phyloP scores from a whole-genome alignment of 78 protist genomes.

The Guillardia theta region DNA sequence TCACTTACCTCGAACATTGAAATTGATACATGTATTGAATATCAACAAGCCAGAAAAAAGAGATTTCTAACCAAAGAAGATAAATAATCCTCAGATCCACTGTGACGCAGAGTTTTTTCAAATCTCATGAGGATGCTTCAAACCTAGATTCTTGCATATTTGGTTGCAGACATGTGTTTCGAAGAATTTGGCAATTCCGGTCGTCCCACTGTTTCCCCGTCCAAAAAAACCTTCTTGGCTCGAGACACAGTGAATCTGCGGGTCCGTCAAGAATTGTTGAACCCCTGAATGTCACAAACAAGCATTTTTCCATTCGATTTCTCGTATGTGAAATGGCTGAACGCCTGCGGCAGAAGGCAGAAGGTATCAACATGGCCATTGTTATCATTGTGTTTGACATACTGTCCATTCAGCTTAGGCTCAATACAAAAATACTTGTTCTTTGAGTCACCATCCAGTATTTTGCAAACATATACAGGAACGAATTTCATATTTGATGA shows the following conservation, averaged over 20 bases:
- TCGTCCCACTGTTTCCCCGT: background rate
- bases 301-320: background rate
- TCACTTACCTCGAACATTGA: too few relatives aligned
- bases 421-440: too few relatives aligned
- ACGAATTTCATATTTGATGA: too few relatives aligned
- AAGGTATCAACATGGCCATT: background rate
- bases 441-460: too few relatives aligned
- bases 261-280: background rate
- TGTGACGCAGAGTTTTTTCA: too few relatives aligned
- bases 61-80: too few relatives aligned
- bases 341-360: background rate
- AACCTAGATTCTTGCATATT: too few relatives aligned
- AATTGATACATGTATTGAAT: too few relatives aligned
- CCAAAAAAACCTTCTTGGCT: background rate
- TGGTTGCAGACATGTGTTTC: background rate
- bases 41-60: too few relatives aligned
- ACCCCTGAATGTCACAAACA: slow-evolving; percentile 38
- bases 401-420: slow-evolving; percentile 7
- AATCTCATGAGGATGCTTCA: too few relatives aligned
- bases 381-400: slow-evolving; percentile 29
- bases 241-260: background rate
- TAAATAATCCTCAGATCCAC: too few relatives aligned
- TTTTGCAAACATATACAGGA: too few relatives aligned
- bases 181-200: background rate
- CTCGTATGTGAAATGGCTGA: slow-evolving; percentile 26